Conservation (phyloP, 768 basidiomycete genomes). For the Phallus indusiatus region DNA sequence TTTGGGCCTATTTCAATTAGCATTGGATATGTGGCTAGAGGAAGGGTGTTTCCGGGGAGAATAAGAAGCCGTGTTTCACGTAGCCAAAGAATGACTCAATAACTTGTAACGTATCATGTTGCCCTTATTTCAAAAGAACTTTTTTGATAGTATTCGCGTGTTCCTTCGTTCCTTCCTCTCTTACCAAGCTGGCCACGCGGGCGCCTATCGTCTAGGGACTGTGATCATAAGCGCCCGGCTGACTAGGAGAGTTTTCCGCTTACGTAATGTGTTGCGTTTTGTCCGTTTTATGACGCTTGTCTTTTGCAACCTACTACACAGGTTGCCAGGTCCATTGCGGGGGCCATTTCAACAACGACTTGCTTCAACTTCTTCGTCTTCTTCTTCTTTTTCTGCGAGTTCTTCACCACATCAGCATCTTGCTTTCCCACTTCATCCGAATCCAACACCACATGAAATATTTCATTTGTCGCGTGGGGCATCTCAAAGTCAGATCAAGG, state of each 20-base stretch:
- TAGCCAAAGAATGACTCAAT: too few relatives aligned
- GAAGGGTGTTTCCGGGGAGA: background rate
- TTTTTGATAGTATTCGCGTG: background rate
- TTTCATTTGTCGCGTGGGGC: slow-evolving; percentile 54
- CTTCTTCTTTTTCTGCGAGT: background rate
- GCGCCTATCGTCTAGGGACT: too few relatives aligned
- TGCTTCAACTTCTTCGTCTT: background rate
- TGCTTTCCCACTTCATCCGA: slow-evolving; percentile 34
- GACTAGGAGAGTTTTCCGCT: too few relatives aligned
- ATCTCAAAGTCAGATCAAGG: slow-evolving; percentile 52
- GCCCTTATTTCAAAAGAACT: background rate
- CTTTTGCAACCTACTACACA: background rate
- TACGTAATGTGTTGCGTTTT: too few relatives aligned
- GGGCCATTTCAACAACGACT: slow-evolving; percentile 1
- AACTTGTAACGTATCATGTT: background rate
- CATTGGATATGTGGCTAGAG: slow-evolving; percentile 37
- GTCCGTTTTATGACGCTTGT: background rate
- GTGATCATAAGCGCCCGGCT: too few relatives aligned
- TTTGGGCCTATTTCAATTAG: slow-evolving; percentile 36
- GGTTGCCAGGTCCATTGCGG: slow-evolving; percentile 4
- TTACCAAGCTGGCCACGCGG: too few relatives aligned
- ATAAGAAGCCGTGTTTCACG: background rate
- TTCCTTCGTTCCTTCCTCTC: too few relatives aligned
- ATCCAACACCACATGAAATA: slow-evolving; percentile 62
- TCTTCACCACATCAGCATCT: background rate